Percentiles rank a stretch among this genome's conserved stretches.
phyloP scores from a whole-genome alignment of 257 asterid species.

The Solanum gandarillasii region DNA sequence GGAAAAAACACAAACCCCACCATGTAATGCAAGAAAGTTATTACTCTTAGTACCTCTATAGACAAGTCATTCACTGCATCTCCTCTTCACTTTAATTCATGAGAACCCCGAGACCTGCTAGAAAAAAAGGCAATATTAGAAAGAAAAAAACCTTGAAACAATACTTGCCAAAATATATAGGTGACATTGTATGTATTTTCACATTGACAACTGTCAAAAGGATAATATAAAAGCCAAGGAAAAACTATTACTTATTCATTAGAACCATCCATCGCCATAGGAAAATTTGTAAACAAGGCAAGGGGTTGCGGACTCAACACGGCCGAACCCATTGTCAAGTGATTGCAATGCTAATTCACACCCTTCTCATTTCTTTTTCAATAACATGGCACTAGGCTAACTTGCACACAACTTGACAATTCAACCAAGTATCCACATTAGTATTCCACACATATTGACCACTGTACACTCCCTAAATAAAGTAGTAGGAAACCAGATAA shows the following conservation, averaged over 20 bases:
- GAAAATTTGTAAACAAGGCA: background rate
- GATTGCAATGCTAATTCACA: background rate
- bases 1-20: conserved; percentile 23
- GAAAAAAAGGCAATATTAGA: background rate
- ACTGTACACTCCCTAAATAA: background rate
- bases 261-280: background rate
- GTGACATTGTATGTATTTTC: background rate
- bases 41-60: conserved; percentile 40
- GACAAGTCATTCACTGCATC: background rate
- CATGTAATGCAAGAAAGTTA: conserved; percentile 33
- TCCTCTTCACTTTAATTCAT: background rate
- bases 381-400: background rate
- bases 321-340: background rate
- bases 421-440: background rate
- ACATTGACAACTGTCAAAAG: background rate
- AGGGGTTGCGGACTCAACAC: background rate
- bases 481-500: background rate
- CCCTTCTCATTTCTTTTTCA: background rate
- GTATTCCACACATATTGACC: background rate
- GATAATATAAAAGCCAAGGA: background rate
- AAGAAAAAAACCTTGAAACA: background rate
- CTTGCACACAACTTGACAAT: background rate
- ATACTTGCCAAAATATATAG: background rate
- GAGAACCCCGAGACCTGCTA: background rate
- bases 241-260: background rate